A percentile compares a stretch with the other conserved stretches of the same genome.
phyloP scores from a whole-genome alignment of 345 rosid genomes.

The Citrus medica region DNA sequence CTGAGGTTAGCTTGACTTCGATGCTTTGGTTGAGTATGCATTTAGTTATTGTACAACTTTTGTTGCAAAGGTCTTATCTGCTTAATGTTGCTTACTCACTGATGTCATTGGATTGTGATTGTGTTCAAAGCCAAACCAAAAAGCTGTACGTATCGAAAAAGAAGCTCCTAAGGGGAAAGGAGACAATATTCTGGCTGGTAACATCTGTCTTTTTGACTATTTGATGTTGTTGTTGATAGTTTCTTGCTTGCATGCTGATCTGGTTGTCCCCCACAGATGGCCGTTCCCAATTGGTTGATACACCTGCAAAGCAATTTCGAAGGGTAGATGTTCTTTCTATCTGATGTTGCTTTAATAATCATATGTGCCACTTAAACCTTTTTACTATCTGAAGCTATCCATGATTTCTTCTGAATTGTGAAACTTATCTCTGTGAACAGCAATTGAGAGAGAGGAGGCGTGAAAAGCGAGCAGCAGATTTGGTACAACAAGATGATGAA shows the following conservation, averaged over 20 bases:
- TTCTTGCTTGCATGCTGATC: conserved; percentile 22
- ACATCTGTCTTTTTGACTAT: conserved; percentile 6
- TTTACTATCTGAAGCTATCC: conserved; percentile 1
- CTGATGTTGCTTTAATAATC: neutral
- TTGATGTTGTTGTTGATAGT: neutral
- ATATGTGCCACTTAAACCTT: neutral
- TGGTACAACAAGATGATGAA: conserved; percentile 70
- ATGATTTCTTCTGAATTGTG: neutral
- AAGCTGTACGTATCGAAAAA: conserved; percentile 29
- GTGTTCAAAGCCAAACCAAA: conserved; percentile 36
- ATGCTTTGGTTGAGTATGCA: conserved; percentile 7
- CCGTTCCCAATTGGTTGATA: conserved; percentile 41
- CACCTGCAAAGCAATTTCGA: conserved; percentile 68
- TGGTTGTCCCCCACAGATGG: conserved; percentile 37
- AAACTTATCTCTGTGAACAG: conserved; percentile 36
- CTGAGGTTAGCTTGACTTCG: conserved; percentile 47
- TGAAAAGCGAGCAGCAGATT: conserved; percentile 70
- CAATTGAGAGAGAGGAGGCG: conserved; percentile 85
- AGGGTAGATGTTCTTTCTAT: conserved; percentile 51
- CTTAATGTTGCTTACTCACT: conserved; percentile 26
- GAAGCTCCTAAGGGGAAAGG: conserved; percentile 39
- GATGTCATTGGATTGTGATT: conserved; percentile 13
- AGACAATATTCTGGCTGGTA: conserved; percentile 33
- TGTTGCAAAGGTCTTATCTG: neutral
- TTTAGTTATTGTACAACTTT: neutral